Base-by-base conservation (phyloP, 108 stramenopile species). In the Discostella pseudostelligera region DNA sequence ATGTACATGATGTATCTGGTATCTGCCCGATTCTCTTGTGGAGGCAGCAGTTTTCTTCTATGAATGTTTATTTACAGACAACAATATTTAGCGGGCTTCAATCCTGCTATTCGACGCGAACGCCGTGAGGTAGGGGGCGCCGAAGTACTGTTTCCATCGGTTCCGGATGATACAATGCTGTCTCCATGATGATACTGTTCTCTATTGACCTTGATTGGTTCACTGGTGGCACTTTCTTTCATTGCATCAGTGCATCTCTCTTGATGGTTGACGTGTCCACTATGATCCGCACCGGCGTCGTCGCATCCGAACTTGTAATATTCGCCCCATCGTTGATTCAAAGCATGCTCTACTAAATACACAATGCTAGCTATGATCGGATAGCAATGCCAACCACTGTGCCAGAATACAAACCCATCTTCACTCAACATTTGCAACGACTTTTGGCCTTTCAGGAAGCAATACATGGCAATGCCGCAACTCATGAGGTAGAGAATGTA, bases 371-470 rank as follows among this genome's bases (percentile, higher is more conserved):
- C 25, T 28, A 29, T 43, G 12, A 79, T 10, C 1, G 78, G 78
- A 37, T 74, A 73, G 50, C 67, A 69, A 64, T 79, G 78, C 78
- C 78, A 79, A 8, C 67, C 59, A 43, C 56, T 59, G 37, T 79
- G 78, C 78, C 78, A 79, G 63, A 79, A 79, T 0, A 79, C 40
- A 49, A 79, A 79, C 21, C 61, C 78, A 24, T 74, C 73, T 20
- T 60, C 59, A 42, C 69, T 40, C 32, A 79, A 36, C 8, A 24
- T 29, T 56, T 46, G 2, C 40, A 68, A 72, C 10, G 72, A 46
- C 29, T 70, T 53, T 56, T 70, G 67, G 56, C 72, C 61, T 12
- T 74, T 69, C 47, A 79, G 39, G 40, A 79, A 79, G 42, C 61
- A 74, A 40, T 51, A 40, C 8, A 70, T 58, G 13, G 78, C 78